phyloP scores from a whole-genome alignment of 768 basidiomycete species.

The Pleurotus cornucopiae region DNA sequence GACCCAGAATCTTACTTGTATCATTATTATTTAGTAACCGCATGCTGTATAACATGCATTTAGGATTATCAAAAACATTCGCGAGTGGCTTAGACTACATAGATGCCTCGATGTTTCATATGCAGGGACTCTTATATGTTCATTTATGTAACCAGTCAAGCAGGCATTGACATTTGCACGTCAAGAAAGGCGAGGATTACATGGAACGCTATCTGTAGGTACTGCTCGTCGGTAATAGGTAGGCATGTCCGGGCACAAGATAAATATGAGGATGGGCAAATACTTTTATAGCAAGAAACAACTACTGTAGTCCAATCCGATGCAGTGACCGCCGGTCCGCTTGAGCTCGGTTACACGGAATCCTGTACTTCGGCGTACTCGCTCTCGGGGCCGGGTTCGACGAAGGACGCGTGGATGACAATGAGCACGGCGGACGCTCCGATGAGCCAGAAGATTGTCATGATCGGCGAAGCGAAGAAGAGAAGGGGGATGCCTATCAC shows the following conservation, averaged over 20 bases:
- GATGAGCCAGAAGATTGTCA: constrained; percentile 92
- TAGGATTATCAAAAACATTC: not conserved
- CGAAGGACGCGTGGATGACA: constrained; percentile 78
- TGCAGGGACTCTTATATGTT: no score
- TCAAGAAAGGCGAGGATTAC: no score
- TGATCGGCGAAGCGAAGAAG: constrained; percentile 69
- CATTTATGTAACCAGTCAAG: no score
- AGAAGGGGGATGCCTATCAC: constrained; percentile 89
- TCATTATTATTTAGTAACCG: constrained; percentile 9
- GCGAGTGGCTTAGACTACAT: no score
- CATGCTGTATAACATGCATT: constrained; percentile 8
- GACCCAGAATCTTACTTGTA: constrained; percentile 3
- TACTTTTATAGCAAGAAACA: no score
- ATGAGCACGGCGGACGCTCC: constrained; percentile 84
- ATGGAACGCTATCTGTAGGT: no score
- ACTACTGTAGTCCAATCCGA: no score
- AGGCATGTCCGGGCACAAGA: not conserved
- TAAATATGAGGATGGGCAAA: not conserved
- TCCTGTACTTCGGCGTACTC: constrained; percentile 85
- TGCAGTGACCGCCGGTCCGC: no score
- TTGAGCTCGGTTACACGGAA: constrained; percentile 36
- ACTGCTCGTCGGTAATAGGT: no score
- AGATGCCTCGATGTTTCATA: no score
- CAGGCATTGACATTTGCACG: no score
- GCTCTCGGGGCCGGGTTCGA: constrained; percentile 95